These are phyloP conservation scores for Solanum paucissectum DNA, from an alignment of 257 asterid species.

Conservation along the genomic window DNA sequence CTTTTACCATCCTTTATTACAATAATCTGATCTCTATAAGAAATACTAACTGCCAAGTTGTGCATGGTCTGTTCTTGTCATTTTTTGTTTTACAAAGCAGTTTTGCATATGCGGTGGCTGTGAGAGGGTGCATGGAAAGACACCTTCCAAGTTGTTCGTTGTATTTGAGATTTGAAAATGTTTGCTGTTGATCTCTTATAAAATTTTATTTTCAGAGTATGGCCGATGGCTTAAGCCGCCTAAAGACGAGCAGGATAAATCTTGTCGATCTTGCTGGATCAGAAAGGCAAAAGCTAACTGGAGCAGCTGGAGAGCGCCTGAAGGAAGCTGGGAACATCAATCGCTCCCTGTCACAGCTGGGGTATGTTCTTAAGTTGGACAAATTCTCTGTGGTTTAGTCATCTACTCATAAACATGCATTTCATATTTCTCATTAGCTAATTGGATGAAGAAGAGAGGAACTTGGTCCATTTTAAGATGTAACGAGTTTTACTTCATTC, in stretches of 20 bases:
- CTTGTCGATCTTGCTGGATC: conserved; percentile 99
- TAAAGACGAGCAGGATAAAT: conserved; percentile 85
- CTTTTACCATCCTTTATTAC: neutral
- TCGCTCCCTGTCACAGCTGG: conserved; percentile 95
- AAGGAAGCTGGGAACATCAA: conserved; percentile 98
- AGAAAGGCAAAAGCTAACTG: conserved; percentile 94
- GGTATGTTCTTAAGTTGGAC: conserved; percentile 36
- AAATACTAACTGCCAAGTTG: neutral
- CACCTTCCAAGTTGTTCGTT: neutral
- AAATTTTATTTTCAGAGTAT: conserved; percentile 42
- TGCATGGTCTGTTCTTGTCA: neutral
- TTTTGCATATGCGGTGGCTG: neutral
- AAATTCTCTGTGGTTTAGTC: neutral
- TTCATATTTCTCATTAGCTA: neutral
- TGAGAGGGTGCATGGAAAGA: neutral
- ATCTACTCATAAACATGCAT: neutral
- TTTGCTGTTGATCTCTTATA: conserved; percentile 1
- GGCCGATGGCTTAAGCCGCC: conserved; percentile 73
- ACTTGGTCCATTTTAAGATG: neutral
- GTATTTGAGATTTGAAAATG: neutral
- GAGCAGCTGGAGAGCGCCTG: conserved; percentile 99
- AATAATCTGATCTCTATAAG: neutral
- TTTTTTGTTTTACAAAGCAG: neutral
- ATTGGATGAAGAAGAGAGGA: neutral
- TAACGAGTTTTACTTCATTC: neutral